A percentile compares a stretch with the other conserved stretches of the same genome.
phyloP scores from a whole-genome alignment of 495 filamentous ascomycete species.

The Daldinia grandis region DNA sequence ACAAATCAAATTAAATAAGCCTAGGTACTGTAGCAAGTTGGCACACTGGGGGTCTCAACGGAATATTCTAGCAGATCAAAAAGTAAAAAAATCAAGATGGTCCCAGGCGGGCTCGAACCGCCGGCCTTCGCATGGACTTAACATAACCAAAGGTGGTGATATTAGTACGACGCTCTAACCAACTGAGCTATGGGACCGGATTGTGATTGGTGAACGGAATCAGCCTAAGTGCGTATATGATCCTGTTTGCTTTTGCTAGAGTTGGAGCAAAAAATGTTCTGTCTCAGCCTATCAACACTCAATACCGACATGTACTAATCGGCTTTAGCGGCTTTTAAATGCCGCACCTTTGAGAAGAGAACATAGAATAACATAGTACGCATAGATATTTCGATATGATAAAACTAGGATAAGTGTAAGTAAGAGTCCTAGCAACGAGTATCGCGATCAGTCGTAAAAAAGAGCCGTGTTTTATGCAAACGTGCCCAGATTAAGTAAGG shows the following conservation, averaged over 20 bases:
- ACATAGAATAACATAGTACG: not conserved
- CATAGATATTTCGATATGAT: no score
- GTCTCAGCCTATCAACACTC: not conserved
- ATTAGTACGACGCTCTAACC: not conserved
- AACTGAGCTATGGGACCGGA: not conserved
- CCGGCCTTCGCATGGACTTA: not conserved
- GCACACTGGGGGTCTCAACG: no score
- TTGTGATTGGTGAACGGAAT: not conserved
- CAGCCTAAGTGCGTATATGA: not conserved
- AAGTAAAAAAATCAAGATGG: no score
- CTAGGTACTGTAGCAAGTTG: no score
- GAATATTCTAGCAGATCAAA: no score
- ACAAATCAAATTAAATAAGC: no score
- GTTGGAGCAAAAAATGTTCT: not conserved
- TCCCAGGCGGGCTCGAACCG: slow-evolving; percentile 4
- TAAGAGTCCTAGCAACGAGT: no score
- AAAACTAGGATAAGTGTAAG: no score
- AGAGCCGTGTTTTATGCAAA: not conserved
- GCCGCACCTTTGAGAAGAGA: no score
- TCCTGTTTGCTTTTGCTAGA: not conserved
- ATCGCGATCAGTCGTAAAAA: no score
- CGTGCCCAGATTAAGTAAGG: not conserved
- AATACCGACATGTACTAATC: not conserved
- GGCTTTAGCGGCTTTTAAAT: not conserved
- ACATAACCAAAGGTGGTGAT: not conserved